These are phyloP conservation scores for Syzygium jambos DNA, from an alignment of 345 rosid genomes.

Conservation along the genomic window DNA sequence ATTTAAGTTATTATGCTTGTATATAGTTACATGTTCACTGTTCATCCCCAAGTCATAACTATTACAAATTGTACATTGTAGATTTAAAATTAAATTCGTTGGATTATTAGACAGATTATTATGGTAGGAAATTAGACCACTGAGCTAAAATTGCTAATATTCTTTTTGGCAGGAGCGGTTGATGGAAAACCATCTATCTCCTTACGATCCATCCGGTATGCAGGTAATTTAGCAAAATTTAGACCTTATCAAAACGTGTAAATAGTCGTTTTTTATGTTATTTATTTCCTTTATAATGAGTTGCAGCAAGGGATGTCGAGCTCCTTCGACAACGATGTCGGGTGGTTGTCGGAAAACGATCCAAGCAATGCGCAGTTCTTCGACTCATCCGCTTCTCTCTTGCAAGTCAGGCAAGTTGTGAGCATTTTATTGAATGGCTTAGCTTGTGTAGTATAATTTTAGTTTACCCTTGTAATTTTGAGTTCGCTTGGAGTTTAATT, in stretches of 20 bases:
- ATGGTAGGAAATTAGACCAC: background rate
- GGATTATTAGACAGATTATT: background rate
- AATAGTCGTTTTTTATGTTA: background rate
- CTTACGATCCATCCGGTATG: slow-evolving; percentile 35
- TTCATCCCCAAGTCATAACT: background rate
- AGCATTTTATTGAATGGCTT: background rate
- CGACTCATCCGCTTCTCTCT: slow-evolving; percentile 17
- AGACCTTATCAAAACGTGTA: background rate
- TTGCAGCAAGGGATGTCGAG: slow-evolving; percentile 25
- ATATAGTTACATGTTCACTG: background rate
- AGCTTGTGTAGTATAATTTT: background rate
- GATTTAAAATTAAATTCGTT: background rate
- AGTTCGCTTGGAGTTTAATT: background rate
- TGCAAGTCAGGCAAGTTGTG: slow-evolving; percentile 13
- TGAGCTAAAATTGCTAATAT: background rate
- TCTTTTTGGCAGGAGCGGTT: slow-evolving; percentile 33
- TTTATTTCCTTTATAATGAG: background rate
- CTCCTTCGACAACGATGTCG: slow-evolving; percentile 37
- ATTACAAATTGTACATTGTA: background rate
- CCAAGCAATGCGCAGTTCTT: slow-evolving; percentile 26
- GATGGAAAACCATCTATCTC: slow-evolving; percentile 35
- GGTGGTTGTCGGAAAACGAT: slow-evolving; percentile 35
- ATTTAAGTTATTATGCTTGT: background rate
- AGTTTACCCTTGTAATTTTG: fast-evolving
- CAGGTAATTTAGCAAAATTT: slow-evolving; percentile 16